A percentile compares a stretch with the other conserved stretches of the same genome.
Evolutionary conservation across 2,329 filamentous ascomycete genomes (phyloP).

Genomic region (Fusarium illudens): DNA sequence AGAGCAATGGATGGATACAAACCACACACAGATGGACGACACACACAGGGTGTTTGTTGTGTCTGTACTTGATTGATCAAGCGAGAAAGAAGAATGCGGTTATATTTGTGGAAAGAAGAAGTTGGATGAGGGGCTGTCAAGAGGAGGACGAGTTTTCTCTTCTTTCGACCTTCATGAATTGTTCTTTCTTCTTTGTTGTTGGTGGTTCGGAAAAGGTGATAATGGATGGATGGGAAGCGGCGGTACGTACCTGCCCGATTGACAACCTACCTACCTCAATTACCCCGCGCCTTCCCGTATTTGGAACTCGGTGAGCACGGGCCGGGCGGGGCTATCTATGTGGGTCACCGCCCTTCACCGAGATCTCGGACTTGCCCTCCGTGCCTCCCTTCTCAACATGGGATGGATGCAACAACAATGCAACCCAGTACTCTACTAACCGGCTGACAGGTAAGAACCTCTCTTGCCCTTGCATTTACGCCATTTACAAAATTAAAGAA

Average conservation of each 20-base stretch:
- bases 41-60: background rate
- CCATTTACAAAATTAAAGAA: background rate
- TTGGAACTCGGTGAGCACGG: slow-evolving; percentile 14
- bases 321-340: background rate
- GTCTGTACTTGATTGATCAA: background rate
- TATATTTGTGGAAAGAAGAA: background rate
- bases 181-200: slow-evolving; percentile 13
- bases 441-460: background rate
- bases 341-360: slow-evolving; percentile 4
- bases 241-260: background rate
- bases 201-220: background rate
- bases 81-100: background rate
- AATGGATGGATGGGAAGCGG: background rate
- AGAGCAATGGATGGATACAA: background rate
- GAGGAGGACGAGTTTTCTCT: background rate
- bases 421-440: background rate
- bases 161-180: background rate
- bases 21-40: background rate
- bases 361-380: background rate
- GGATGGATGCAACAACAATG: background rate
- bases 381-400: background rate
- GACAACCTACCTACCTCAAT: background rate
- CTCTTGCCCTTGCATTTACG: background rate
- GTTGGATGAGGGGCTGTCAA: background rate
- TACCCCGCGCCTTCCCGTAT: background rate